Conservation (phyloP, 2,329 filamentous ascomycete species). For the Fusarium neocosmosporiellum region DNA sequence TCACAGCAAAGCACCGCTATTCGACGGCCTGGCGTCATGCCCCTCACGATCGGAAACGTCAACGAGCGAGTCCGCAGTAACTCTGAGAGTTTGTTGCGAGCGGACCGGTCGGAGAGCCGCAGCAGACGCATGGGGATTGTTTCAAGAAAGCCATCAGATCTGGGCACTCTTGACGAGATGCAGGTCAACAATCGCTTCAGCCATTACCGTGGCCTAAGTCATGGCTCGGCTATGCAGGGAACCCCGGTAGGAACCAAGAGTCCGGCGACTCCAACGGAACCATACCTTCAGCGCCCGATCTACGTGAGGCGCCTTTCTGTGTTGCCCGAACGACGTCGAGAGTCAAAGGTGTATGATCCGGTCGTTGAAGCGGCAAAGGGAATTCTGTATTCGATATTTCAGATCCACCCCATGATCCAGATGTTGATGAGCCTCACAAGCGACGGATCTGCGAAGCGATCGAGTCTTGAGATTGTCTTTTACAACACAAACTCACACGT, state of each 20-base stretch:
- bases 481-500: conserved; percentile 76
- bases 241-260: conserved; percentile 59
- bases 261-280: conserved; percentile 70
- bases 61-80: conserved; percentile 76
- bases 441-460: conserved; percentile 69
- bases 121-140: conserved; percentile 74
- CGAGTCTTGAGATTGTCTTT: conserved; percentile 74
- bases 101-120: conserved; percentile 64
- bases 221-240: conserved; percentile 75
- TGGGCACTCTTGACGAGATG: conserved; percentile 72
- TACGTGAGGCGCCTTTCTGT: conserved; percentile 73
- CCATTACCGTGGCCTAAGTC: conserved; percentile 74
- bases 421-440: conserved; percentile 71
- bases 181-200: conserved; percentile 73
- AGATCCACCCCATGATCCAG: conserved; percentile 76
- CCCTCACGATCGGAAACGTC: conserved; percentile 73
- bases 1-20: conserved; percentile 74
- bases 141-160: conserved; percentile 68
- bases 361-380: conserved; percentile 74
- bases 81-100: conserved; percentile 69
- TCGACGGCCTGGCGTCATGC: conserved; percentile 79
- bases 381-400: conserved; percentile 74
- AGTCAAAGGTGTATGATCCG: conserved; percentile 70
- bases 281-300: conserved; percentile 67
- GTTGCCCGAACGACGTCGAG: conserved; percentile 70